Base-by-base conservation (phyloP, 2,329 filamentous ascomycete species). In the Grosmannia huntii region DNA sequence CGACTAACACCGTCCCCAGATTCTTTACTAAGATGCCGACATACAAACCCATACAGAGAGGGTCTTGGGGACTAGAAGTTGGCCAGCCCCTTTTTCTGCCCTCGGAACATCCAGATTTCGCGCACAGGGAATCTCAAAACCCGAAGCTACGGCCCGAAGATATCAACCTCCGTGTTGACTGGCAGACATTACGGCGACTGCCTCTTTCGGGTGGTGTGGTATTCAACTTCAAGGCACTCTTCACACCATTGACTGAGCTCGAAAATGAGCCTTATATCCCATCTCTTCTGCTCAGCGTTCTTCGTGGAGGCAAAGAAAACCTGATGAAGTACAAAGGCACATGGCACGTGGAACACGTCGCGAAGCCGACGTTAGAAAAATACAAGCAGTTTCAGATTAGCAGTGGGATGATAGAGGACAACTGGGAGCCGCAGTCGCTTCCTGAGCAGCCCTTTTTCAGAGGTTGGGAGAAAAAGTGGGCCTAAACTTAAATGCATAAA, bases 181-280 rank as follows among this genome's bases (percentile, higher is more conserved):
- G 89, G 88, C 90, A 95, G 70, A 95, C 90, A 0, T 73, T 95
- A 4, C 82, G 90, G 1, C 81, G 90, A 3, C 72, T 95, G 0
- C 89, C 90, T 0, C 74, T 95, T 0, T 90, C 86, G 0, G 88
- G 81, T 0, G 85, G 80, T 0, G 75, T 95, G 1, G 80, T 90
- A 0, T 95, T 95, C 74, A 95, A 94, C 69, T 95, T 92, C 79
- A 95, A 92, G 67, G 89, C 86, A 0, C 70, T 94, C 0, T 95
- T 95, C 70, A 94, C 89, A 0, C 86, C 87, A 0, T 68, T 95
- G 0, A 68, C 76, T 0, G 82, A 86, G 62, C 83, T 95, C 59
- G 74, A 80, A 2, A 76, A 86, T 59, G 90, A 95, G 68, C 81
- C 87, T 0, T 86, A 83, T 53, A 73, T 95, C 0, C 90, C 90